phyloP scores from a whole-genome alignment of 768 basidiomycete species.

The Gloeostereum incarnatum region DNA sequence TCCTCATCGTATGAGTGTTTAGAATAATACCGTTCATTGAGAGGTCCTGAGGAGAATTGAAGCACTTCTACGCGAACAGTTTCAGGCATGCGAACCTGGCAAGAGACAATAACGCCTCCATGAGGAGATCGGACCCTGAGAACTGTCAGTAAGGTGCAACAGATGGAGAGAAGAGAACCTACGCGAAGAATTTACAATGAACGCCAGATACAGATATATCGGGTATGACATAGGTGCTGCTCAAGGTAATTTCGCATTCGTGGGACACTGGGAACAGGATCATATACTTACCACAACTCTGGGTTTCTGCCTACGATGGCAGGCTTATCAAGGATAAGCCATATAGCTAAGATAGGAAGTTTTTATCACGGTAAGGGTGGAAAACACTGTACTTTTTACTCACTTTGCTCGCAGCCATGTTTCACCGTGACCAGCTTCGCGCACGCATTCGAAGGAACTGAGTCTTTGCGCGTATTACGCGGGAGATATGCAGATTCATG shows the following conservation, averaged over 20 bases:
- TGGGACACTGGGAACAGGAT: constrained; percentile 2
- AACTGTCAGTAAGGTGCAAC: neutral
- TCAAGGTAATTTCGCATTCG: constrained; percentile 6
- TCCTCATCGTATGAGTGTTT: constrained; percentile 62
- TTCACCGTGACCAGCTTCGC: constrained; percentile 59
- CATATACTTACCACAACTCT: constrained; percentile 41
- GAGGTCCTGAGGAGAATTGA: constrained; percentile 38
- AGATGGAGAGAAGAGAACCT: constrained; percentile 13
- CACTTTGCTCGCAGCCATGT: constrained; percentile 65
- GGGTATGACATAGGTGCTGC: constrained; percentile 53
- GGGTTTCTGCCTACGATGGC: constrained; percentile 66
- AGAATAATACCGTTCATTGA: constrained; percentile 70
- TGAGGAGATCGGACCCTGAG: constrained; percentile 57
- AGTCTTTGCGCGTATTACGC: too few species aligned
- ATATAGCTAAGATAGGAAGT: constrained; percentile 32
- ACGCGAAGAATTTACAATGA: constrained; percentile 80
- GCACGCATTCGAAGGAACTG: constrained; percentile 49
- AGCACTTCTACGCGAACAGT: neutral
- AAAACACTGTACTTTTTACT: neutral
- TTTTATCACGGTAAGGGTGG: neutral
- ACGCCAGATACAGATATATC: constrained; percentile 58
- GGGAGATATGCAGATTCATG: neutral
- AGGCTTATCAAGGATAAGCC: constrained; percentile 53
- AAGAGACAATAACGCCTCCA: constrained; percentile 71
- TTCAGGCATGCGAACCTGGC: constrained; percentile 41